phyloP scores from a whole-genome alignment of 2,329 filamentous ascomycete genomes.

The Aspergillus nomiae region DNA sequence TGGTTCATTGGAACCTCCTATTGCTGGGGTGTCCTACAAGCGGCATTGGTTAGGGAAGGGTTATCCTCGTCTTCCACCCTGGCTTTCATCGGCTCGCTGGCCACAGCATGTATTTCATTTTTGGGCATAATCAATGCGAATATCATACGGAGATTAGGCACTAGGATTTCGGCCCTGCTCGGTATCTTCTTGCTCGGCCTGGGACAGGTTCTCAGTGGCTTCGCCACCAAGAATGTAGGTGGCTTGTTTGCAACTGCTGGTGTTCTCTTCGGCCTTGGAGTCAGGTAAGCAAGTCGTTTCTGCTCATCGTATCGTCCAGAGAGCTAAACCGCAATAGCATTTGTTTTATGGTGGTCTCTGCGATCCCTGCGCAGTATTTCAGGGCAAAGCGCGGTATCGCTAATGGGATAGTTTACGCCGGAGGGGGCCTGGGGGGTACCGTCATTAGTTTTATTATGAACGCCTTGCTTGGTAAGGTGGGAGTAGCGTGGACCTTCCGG shows the following conservation, averaged over 20 bases:
- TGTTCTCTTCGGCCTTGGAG: conserved; percentile 50
- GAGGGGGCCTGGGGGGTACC: conserved; percentile 58
- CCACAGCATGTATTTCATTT: conserved; percentile 53
- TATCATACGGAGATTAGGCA: conserved; percentile 54
- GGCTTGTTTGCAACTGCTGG: conserved; percentile 55
- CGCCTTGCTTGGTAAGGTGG: conserved; percentile 39
- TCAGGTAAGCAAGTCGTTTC: conserved; percentile 29
- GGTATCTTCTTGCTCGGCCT: conserved; percentile 56
- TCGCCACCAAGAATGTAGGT: conserved; percentile 47
- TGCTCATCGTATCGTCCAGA: neutral
- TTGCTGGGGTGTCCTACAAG: conserved; percentile 64
- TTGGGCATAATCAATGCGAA: conserved; percentile 56
- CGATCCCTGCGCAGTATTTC: conserved; percentile 58
- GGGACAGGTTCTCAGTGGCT: conserved; percentile 53
- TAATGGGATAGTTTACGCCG: conserved; percentile 48
- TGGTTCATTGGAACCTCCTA: conserved; percentile 61
- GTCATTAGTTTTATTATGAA: conserved; percentile 55
- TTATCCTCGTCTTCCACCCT: conserved; percentile 56
- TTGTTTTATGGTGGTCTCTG: conserved; percentile 52
- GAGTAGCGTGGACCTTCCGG: conserved; percentile 44
- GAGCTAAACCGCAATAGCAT: conserved; percentile 18
- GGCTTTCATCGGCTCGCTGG: conserved; percentile 61
- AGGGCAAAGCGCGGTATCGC: conserved; percentile 55
- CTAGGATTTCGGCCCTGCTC: conserved; percentile 48
- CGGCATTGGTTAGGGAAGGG: conserved; percentile 53